phyloP scores from a whole-genome alignment of 2,329 filamentous ascomycete genomes.

The Aspergillus pseudoglaucus region DNA sequence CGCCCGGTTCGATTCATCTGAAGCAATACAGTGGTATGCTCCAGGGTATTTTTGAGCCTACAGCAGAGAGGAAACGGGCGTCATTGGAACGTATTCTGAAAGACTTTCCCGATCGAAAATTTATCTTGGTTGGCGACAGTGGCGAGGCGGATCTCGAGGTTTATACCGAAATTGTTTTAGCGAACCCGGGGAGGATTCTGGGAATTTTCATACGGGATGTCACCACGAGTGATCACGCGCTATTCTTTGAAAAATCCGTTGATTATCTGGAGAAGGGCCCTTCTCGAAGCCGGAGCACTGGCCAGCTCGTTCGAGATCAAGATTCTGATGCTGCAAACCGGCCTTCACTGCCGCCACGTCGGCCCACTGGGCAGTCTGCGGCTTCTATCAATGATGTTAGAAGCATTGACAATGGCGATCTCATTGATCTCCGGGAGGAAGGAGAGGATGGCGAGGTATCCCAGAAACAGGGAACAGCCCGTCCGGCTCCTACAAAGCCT shows the following conservation, averaged over 20 bases:
- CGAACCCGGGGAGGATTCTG: constrained; percentile 74
- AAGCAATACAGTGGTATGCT: constrained; percentile 97
- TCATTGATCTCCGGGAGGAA: constrained; percentile 37
- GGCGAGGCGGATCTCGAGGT: constrained; percentile 96
- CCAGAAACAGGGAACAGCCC: constrained; percentile 12
- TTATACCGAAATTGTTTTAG: constrained; percentile 84
- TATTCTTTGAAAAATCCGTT: constrained; percentile 69
- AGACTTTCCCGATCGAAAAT: constrained; percentile 85
- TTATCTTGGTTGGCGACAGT: constrained; percentile 89
- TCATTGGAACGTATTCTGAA: constrained; percentile 76
- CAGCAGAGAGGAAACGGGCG: constrained; percentile 86
- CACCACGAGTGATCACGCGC: constrained; percentile 66
- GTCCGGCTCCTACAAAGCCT: constrained; percentile 36
- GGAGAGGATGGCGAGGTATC: constrained; percentile 10
- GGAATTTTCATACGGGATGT: constrained; percentile 94
- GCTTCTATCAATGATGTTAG: constrained; percentile 14
- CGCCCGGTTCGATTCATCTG: constrained; percentile 82
- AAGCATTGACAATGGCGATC: constrained; percentile 24
- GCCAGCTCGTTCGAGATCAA: constrained; percentile 16
- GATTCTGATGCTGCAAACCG: constrained; percentile 24
- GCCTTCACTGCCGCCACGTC: constrained; percentile 37
- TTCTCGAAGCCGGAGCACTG: constrained; percentile 19
- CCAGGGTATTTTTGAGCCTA: constrained; percentile 95
- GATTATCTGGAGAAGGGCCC: constrained; percentile 22
- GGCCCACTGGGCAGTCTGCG: constrained; percentile 15